Evolutionary conservation across 208 protist genomes (phyloP).

Genomic region (Leishmania tropica): DNA sequence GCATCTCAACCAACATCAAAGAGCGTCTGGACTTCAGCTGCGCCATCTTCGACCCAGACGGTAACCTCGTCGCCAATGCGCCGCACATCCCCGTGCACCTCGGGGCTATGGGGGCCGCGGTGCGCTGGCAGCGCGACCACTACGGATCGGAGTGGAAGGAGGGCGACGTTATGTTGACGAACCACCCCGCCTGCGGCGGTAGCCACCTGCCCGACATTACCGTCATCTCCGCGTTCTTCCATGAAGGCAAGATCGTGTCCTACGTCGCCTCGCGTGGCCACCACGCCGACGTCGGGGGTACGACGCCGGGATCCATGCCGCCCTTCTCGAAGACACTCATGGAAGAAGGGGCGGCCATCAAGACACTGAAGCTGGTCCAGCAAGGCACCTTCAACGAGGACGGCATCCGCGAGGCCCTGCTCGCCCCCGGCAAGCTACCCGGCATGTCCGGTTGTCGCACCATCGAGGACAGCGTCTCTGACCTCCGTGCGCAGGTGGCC

Average conservation of each 20-base stretch:
- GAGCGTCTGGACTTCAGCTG: constrained; percentile 93
- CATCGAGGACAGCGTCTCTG: constrained; percentile 92
- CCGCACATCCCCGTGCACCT: constrained; percentile 97
- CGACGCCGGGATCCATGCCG: constrained; percentile 95
- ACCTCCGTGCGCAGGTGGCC: constrained; percentile 94
- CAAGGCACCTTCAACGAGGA: constrained; percentile 89
- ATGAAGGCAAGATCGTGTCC: constrained; percentile 70
- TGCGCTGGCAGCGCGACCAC: constrained; percentile 81
- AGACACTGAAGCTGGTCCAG: constrained; percentile 92
- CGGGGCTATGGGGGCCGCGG: constrained; percentile 93
- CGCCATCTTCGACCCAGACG: constrained; percentile 89
- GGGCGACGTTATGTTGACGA: constrained; percentile 94
- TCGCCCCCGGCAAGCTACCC: constrained; percentile 62
- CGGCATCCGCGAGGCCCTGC: constrained; percentile 82
- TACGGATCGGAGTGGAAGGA: constrained; percentile 65
- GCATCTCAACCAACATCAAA: constrained; percentile 97
- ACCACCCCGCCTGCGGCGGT: constrained; percentile 94
- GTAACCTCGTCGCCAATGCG: constrained; percentile 96
- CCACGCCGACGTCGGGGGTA: constrained; percentile 97
- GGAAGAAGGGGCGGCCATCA: constrained; percentile 94
- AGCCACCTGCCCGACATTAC: constrained; percentile 97
- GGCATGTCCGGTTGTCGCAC: constrained; percentile 80
- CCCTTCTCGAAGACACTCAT: constrained; percentile 91
- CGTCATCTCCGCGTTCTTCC: constrained; percentile 93
- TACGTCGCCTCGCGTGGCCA: constrained; percentile 96